A percentile compares a stretch with the other conserved stretches of the same genome.
phyloP scores from a whole-genome alignment of 495 filamentous ascomycete genomes.

The Immersiella caudata region DNA sequence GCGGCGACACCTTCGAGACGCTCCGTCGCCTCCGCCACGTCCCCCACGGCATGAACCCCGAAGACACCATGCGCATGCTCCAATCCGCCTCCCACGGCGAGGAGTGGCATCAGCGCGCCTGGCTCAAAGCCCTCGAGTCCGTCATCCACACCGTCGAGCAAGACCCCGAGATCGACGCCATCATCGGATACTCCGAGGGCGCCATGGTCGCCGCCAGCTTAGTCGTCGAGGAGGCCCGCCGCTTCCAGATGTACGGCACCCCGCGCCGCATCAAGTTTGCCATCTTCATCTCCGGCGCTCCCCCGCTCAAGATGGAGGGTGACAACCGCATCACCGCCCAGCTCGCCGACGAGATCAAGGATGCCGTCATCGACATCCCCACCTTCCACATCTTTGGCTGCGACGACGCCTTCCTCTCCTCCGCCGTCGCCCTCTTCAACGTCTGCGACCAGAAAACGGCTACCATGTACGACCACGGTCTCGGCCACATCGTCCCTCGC shows the following conservation, averaged over 20 bases:
- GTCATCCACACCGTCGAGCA: slow-evolving; percentile 42
- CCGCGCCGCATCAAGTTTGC: slow-evolving; percentile 55
- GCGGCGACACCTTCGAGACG: slow-evolving; percentile 49
- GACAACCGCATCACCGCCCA: slow-evolving; percentile 38
- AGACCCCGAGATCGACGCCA: slow-evolving; percentile 47
- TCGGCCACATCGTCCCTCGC: slow-evolving; percentile 58
- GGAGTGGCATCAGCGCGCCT: slow-evolving; percentile 33
- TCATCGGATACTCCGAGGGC: slow-evolving; percentile 60
- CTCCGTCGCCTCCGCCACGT: slow-evolving; percentile 55
- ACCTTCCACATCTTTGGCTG: slow-evolving; percentile 61
- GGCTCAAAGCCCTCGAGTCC: slow-evolving; percentile 38
- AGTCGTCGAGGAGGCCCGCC: slow-evolving; percentile 52
- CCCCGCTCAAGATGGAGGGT: slow-evolving; percentile 48
- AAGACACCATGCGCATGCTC: slow-evolving; percentile 52
- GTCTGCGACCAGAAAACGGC: slow-evolving; percentile 55
- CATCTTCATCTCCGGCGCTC: slow-evolving; percentile 59
- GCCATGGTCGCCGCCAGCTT: slow-evolving; percentile 53
- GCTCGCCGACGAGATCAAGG: slow-evolving; percentile 49
- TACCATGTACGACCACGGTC: slow-evolving; percentile 59
- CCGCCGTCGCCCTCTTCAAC: slow-evolving; percentile 59
- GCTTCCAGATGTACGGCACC: slow-evolving; percentile 41
- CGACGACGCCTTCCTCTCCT: slow-evolving; percentile 56
- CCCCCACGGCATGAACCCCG: slow-evolving; percentile 49
- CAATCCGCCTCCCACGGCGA: slow-evolving; percentile 34
- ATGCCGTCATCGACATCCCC: slow-evolving; percentile 52